A percentile compares a stretch with the other conserved stretches of the same genome.
Conservation (phyloP, 2,329 filamentous ascomycete species). For the Piedraia hortae region DNA sequence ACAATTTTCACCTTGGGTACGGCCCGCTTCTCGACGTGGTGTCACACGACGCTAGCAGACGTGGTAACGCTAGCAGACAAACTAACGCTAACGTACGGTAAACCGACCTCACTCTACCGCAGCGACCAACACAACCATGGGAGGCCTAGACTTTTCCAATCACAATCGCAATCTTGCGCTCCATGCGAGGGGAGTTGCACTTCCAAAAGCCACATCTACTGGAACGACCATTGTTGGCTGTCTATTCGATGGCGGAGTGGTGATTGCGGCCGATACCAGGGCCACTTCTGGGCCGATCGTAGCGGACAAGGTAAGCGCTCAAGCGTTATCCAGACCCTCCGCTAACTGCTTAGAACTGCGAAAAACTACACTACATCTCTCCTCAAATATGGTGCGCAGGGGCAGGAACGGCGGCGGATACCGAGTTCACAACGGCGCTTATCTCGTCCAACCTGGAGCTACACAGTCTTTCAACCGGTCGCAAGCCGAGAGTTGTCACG, state of each 20-base stretch:
- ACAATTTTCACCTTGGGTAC: too few species aligned
- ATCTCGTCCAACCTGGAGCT: constrained; percentile 98
- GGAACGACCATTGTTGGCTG: constrained; percentile 97
- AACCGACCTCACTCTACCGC: too few species aligned
- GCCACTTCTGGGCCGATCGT: constrained; percentile 94
- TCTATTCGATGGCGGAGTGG: constrained; percentile 85
- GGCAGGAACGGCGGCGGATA: constrained; percentile 90
- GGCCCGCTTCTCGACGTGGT: too few species aligned
- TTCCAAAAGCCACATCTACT: constrained; percentile 93
- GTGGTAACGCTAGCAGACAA: too few species aligned
- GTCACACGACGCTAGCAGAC: too few species aligned
- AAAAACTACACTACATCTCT: constrained; percentile 97
- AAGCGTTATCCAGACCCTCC: constrained; percentile 1
- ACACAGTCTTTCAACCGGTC: constrained; percentile 83
- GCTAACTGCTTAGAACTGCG: constrained; percentile 44
- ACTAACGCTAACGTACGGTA: too few species aligned
- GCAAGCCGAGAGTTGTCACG: constrained; percentile 87
- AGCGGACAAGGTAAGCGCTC: constrained; percentile 52
- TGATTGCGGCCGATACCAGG: constrained; percentile 95
- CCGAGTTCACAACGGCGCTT: constrained; percentile 93
- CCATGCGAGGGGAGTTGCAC: constrained; percentile 73
- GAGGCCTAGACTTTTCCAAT: constrained; percentile 46
- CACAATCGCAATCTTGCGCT: constrained; percentile 97
- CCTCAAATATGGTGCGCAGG: constrained; percentile 98
- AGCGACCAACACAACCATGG: constrained; percentile 1